Base-by-base conservation (phyloP, 768 basidiomycete species). In the Leccinum truebloodii region DNA sequence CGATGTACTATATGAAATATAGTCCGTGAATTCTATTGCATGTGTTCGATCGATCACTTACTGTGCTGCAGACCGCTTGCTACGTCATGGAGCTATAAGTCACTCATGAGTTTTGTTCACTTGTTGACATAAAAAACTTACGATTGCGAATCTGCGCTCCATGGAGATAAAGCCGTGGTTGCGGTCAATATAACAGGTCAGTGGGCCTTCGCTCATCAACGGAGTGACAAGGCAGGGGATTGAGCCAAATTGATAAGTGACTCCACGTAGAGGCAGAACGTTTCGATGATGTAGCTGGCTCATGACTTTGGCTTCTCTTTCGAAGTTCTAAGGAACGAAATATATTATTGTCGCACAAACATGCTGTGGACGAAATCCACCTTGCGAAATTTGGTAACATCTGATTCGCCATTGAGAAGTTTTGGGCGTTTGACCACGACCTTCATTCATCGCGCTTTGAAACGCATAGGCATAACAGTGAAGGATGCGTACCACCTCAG, bases 391-490 rank as follows among this genome's bases (percentile, higher is more conserved):
- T 22, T 65, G n/a, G 52, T 7, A 12, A 30, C 26, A 20, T 52
- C 28, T n/a, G 26, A n/a, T 30, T 55, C 55, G 7, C 35, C 12
- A 4, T 12, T 24, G 49, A 16, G 6, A 7, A 24, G 49, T 14
- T 61, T 65, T 0, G 64, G 57, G 16, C 64, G 54, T 41, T 65
- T 65, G 22, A 65, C 46, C 14, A 52, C 55, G 13, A 65, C 64
- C 64, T 65, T n/a, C 9, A 30, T 22, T 13, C 1, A 30, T 48
- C 20, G 12, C 44, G 20, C n/a, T 44, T 20, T n/a, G 18, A 44
- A 44, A 44, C 20, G n/a, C 9, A 3, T 44, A 6, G 44, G 5
- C n/a, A 24, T 57, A 39, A 34, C 9, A 44, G 9, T 30, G 4
- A 5, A 24, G 24, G n/a, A 22, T 34, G 12, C 62, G 50, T 22